A percentile compares a stretch with the other conserved stretches of the same genome.
Conservation (phyloP, 2,329 filamentous ascomycete species). For the Chalaropsis ovoidea region DNA sequence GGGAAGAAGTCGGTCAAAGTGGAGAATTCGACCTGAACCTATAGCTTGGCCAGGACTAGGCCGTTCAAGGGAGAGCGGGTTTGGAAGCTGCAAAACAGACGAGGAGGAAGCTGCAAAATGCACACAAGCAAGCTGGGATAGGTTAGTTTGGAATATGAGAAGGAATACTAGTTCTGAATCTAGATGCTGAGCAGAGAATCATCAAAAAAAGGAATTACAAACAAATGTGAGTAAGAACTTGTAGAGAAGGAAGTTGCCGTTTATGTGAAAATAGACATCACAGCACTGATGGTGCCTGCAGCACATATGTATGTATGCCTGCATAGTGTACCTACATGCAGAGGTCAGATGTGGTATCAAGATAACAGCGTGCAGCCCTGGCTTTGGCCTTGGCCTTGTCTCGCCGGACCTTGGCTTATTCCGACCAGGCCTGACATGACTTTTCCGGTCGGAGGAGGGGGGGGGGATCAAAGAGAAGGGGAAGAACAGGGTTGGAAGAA, state of each 20-base stretch:
- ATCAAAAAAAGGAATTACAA: neutral
- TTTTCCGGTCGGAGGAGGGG: neutral
- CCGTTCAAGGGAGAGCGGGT: neutral
- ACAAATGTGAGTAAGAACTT: neutral
- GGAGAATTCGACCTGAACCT: neutral
- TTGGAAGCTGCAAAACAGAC: conserved; percentile 5
- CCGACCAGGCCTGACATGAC: neutral
- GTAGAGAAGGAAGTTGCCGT: neutral
- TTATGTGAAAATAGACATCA: neutral
- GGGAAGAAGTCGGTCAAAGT: neutral
- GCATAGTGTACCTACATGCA: neutral
- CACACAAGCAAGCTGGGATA: neutral
- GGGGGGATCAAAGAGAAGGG: neutral
- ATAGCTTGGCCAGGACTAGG: neutral
- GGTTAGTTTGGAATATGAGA: conserved; percentile 3
- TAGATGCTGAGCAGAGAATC: neutral
- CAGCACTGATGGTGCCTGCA: neutral
- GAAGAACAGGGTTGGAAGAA: neutral
- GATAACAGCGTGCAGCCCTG: neutral
- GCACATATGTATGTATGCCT: neutral
- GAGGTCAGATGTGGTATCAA: neutral
- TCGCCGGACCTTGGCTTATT: neutral
- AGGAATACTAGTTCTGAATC: neutral
- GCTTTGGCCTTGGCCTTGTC: neutral
- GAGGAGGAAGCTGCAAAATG: neutral